A percentile compares a stretch with the other conserved stretches of the same genome.
Evolutionary conservation across 352 stramenopile genomes (phyloP).

Genomic region (Saprolegnia parasitica): DNA sequence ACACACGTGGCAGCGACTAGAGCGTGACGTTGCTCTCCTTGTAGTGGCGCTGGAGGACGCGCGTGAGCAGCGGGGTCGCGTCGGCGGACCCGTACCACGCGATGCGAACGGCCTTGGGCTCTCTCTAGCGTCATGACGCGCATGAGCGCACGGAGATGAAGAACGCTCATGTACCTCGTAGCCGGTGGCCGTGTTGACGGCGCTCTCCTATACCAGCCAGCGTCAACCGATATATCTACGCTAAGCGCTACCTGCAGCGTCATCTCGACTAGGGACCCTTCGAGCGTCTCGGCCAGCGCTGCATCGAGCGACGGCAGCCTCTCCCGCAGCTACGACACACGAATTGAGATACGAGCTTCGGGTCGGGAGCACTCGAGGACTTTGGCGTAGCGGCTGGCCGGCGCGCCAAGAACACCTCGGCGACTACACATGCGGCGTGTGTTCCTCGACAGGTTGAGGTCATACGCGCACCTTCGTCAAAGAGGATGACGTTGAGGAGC

Average conservation of each 20-base stretch:
- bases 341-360: background rate
- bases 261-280: constrained; percentile 15
- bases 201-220: background rate
- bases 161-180: background rate
- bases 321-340: background rate
- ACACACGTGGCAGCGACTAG: no score
- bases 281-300: background rate
- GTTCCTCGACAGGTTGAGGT: no score
- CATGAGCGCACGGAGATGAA: background rate
- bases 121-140: constrained; percentile 3
- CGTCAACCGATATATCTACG: background rate
- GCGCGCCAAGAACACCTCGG: constrained; percentile 4
- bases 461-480: constrained; percentile 19
- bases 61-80: background rate
- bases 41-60: background rate
- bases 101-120: constrained; percentile 20
- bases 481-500: constrained; percentile 13
- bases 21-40: no score
- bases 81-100: background rate
- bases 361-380: background rate
- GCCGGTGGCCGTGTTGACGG: background rate
- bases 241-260: background rate
- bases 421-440: constrained; percentile 9
- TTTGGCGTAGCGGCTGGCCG: background rate
- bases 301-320: constrained; percentile 2